Percentiles rank a stretch among this genome's conserved stretches.
Evolutionary conservation across 2,329 filamentous ascomycete genomes (phyloP).

Genomic region (Ceratocystis harringtonii): DNA sequence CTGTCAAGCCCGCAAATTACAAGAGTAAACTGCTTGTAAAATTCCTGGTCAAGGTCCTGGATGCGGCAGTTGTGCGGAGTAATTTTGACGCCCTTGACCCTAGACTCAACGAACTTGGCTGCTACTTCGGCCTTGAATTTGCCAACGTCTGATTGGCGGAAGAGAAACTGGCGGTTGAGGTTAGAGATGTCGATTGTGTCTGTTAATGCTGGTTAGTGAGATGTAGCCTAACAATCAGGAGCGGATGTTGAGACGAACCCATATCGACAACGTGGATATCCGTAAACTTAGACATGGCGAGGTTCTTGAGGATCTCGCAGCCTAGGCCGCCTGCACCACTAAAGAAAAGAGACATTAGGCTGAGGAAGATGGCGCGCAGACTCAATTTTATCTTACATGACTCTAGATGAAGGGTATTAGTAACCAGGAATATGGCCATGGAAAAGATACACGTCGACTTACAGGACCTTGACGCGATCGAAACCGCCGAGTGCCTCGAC

Average conservation of each 20-base stretch:
- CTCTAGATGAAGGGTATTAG: slow-evolving; percentile 26
- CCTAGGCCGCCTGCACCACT: slow-evolving; percentile 89
- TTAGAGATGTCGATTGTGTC: slow-evolving; percentile 99
- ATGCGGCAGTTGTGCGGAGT: slow-evolving; percentile 90
- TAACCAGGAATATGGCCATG: neutral
- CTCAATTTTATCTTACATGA: slow-evolving; percentile 29
- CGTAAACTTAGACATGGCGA: slow-evolving; percentile 89
- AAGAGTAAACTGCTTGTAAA: slow-evolving; percentile 93
- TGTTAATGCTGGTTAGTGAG: slow-evolving; percentile 24
- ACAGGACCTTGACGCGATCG: slow-evolving; percentile 62
- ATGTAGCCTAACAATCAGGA: neutral
- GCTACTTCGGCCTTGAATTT: slow-evolving; percentile 89
- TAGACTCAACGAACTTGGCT: slow-evolving; percentile 74
- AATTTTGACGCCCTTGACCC: slow-evolving; percentile 82
- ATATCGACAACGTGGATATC: slow-evolving; percentile 99
- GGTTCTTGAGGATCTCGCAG: slow-evolving; percentile 91
- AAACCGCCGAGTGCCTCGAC: slow-evolving; percentile 41
- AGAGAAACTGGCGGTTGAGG: slow-evolving; percentile 92
- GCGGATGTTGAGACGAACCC: slow-evolving; percentile 38
- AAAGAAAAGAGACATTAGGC: slow-evolving; percentile 18
- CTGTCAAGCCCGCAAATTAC: slow-evolving; percentile 91
- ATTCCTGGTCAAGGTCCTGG: slow-evolving; percentile 89
- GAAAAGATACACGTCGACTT: slow-evolving; percentile 24
- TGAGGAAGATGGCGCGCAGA: slow-evolving; percentile 18
- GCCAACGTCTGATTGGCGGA: slow-evolving; percentile 80